phyloP scores from a whole-genome alignment of 2,329 filamentous ascomycete genomes.

The Pestalotiopsis sp. region DNA sequence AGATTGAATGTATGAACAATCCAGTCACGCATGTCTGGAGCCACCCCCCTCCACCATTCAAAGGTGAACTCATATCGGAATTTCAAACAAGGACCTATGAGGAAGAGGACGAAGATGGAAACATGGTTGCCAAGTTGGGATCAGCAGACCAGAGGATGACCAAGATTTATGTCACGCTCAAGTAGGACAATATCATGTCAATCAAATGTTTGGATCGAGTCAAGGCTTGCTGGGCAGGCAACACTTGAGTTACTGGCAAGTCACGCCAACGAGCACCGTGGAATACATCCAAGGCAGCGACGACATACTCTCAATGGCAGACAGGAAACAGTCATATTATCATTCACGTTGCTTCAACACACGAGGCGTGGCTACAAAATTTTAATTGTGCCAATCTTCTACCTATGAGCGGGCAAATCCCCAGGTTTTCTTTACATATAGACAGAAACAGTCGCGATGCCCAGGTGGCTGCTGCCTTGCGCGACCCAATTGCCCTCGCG shows the following conservation, averaged over 20 bases:
- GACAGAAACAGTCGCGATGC: not conserved
- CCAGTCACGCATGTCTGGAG: constrained; percentile 2
- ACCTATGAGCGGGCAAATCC: not conserved
- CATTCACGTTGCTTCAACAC: not conserved
- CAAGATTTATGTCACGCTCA: not conserved
- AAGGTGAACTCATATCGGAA: not conserved
- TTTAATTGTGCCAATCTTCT: constrained; percentile 9
- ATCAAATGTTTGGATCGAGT: no score
- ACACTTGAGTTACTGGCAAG: no score
- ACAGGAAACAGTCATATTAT: no score
- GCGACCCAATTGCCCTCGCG: not conserved
- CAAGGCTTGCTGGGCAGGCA: no score
- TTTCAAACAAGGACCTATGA: not conserved
- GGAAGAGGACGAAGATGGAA: not conserved
- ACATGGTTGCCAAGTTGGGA: not conserved
- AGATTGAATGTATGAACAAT: not conserved
- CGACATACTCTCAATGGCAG: no score
- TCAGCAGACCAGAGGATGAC: not conserved
- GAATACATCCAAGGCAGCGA: no score
- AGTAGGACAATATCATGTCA: constrained; percentile 26
- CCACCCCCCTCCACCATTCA: constrained; percentile 1
- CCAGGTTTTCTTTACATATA: not conserved
- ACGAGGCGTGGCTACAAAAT: not conserved
- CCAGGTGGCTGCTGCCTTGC: not conserved
- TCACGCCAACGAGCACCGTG: no score